Evolutionary conservation across 2,329 filamentous ascomycete genomes (phyloP).

Genomic region (Colletotrichum melonis): DNA sequence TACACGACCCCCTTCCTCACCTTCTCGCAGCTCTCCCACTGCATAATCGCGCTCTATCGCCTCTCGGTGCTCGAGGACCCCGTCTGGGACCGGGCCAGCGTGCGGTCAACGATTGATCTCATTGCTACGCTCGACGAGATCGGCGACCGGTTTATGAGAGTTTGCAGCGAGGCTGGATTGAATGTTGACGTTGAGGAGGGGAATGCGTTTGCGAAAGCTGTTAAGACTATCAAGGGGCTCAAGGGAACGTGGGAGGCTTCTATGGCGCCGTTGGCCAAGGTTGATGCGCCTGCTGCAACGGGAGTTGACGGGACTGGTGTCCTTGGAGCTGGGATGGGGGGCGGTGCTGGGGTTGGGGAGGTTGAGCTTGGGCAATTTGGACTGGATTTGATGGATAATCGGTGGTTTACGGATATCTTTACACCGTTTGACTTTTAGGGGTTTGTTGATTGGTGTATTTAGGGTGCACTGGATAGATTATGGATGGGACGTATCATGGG

Average conservation of each 20-base stretch:
- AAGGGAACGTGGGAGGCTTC: slow-evolving; percentile 49
- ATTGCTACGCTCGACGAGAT: slow-evolving; percentile 43
- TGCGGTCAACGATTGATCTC: slow-evolving; percentile 47
- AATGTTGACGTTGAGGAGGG: slow-evolving; percentile 41
- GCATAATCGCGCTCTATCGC: slow-evolving; percentile 46
- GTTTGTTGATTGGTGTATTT: not conserved
- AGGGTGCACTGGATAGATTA: not conserved
- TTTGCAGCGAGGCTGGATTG: slow-evolving; percentile 10
- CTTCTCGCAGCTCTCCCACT: slow-evolving; percentile 48
- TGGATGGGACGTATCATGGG: not conserved
- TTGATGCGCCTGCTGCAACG: slow-evolving; percentile 14
- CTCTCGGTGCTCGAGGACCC: slow-evolving; percentile 49
- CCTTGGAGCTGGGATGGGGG: not conserved
- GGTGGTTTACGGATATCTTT: slow-evolving; percentile 32
- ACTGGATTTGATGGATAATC: slow-evolving; percentile 27
- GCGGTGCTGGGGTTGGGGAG: slow-evolving; percentile 6
- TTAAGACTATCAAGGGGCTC: slow-evolving; percentile 49
- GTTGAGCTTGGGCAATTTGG: slow-evolving; percentile 27
- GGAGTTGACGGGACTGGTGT: not conserved
- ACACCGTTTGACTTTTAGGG: slow-evolving; percentile 32
- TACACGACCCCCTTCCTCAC: slow-evolving; percentile 47
- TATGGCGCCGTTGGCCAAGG: slow-evolving; percentile 37
- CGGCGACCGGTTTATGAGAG: slow-evolving; percentile 24
- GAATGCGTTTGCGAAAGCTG: slow-evolving; percentile 46
- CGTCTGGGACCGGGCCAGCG: slow-evolving; percentile 49